Base-by-base conservation (phyloP, 1,284 basidiomycete species). In the Vanrija humicola region DNA sequence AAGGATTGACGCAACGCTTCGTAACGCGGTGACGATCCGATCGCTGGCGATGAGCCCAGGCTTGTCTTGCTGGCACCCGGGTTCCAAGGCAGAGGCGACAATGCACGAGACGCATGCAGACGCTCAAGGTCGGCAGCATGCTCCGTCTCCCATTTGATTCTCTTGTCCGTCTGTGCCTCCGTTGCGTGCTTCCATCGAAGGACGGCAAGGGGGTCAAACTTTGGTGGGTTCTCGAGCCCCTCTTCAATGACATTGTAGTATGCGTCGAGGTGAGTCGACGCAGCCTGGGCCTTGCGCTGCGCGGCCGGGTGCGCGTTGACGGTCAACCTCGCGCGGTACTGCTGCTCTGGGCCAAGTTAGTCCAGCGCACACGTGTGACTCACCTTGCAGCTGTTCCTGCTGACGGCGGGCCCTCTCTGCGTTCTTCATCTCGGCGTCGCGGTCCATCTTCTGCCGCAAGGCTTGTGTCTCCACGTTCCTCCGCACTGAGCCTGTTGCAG, bases 181-280 rank as follows among this genome's bases (percentile, higher is more conserved):
- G 56, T 64, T 34, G 60, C 54, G 18, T 54, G 59, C 21, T 56
- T 59, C 72, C 72, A 75, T 2, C 73, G 64, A 5, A 74, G 53
- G 9, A 75, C 58, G 5, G 70, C 70, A 16, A 73, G 65, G 2
- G 69, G 68, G 48, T 74, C 73, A 38, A 74, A 51, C 23, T 65
- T 62, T 1, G 72, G 72, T 1, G 70, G 70, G 40, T 67, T 59
- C 18, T 69, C 67, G 42, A 75, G 56, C 2, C 71, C 68, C 2
- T 73, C 69, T 48, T 68, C 66, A 34, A 77, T 59, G 19, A 64
- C 63, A 6, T 65, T 62, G 56, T 77, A 77, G 55, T 66, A 72
- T 3, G 66, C 68, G 46, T 73, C 70, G 23, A 77, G 59, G 48
- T 76, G 71, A 1, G 71, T 65, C 3, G 68, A 63, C 1, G 64